A percentile compares a stretch with the other conserved stretches of the same genome.
These are phyloP conservation scores for Sugiyamaella japonica DNA, from an alignment of 1,139 yeast species.

Conservation along the genomic window DNA sequence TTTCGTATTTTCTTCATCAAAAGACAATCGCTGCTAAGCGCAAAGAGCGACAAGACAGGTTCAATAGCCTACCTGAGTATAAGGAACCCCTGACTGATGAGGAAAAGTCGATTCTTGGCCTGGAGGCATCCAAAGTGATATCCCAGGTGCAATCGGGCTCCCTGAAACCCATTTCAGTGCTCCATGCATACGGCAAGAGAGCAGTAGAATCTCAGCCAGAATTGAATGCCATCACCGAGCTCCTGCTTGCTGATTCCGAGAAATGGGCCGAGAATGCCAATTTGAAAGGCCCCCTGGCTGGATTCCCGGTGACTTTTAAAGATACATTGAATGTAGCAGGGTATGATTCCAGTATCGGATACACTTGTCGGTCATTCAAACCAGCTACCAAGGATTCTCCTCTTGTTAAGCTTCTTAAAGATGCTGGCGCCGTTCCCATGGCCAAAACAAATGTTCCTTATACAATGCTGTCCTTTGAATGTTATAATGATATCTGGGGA, in stretches of 20 bases:
- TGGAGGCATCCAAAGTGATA: slow-evolving; percentile 37
- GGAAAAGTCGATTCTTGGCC: slow-evolving; percentile 36
- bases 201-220: slow-evolving; percentile 41
- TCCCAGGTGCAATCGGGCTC: slow-evolving; percentile 37
- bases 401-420: slow-evolving; percentile 42
- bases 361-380: slow-evolving; percentile 45
- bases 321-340: slow-evolving; percentile 52
- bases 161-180: slow-evolving; percentile 37
- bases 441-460: slow-evolving; percentile 53
- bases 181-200: slow-evolving; percentile 44
- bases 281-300: slow-evolving; percentile 59
- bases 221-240: slow-evolving; percentile 43
- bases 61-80: slow-evolving; percentile 36
- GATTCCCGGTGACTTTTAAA: slow-evolving; percentile 64
- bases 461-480: slow-evolving; percentile 49
- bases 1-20: slow-evolving; percentile 25
- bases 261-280: slow-evolving; percentile 34
- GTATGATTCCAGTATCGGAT: slow-evolving; percentile 54
- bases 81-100: slow-evolving; percentile 37
- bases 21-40: slow-evolving; percentile 35
- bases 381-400: slow-evolving; percentile 42
- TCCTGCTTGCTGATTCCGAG: slow-evolving; percentile 42
- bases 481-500: slow-evolving; percentile 49
- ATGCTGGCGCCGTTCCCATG: slow-evolving; percentile 50
- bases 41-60: slow-evolving; percentile 40